Conservation (phyloP, 2,329 filamentous ascomycete genomes). For the Cytospora paraplurivora region DNA sequence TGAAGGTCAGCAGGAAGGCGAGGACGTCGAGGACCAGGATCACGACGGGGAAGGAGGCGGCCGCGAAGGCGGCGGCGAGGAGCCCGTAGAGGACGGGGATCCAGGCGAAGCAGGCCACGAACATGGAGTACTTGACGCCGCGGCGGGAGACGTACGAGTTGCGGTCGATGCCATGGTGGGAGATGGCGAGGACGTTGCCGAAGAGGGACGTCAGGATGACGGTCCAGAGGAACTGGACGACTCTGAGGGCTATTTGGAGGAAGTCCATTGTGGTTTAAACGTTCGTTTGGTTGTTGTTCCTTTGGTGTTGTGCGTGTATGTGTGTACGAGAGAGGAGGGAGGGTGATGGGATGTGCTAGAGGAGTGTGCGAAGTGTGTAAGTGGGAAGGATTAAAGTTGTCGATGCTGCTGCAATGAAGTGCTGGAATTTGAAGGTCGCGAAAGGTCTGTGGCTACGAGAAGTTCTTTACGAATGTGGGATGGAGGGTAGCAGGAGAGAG, state of each 20-base stretch:
- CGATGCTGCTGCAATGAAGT: neutral
- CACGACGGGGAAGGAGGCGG: slow-evolving; percentile 53
- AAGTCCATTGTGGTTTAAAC: slow-evolving; percentile 41
- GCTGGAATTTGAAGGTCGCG: neutral
- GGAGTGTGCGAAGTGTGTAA: neutral
- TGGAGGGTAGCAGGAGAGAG: neutral
- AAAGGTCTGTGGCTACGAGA: neutral
- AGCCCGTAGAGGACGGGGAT: slow-evolving; percentile 66
- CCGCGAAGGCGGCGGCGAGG: slow-evolving; percentile 55
- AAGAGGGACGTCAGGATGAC: slow-evolving; percentile 58
- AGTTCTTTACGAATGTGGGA: neutral
- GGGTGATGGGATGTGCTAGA: neutral
- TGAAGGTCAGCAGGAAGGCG: slow-evolving; percentile 69
- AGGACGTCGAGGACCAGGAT: slow-evolving; percentile 59
- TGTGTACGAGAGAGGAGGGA: neutral
- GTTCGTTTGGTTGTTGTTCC: slow-evolving; percentile 9
- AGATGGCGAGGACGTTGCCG: slow-evolving; percentile 59
- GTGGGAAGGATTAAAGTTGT: neutral
- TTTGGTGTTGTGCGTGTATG: slow-evolving; percentile 1
- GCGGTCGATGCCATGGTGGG: slow-evolving; percentile 41
- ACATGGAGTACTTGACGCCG: slow-evolving; percentile 68
- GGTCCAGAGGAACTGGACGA: slow-evolving; percentile 53
- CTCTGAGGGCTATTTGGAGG: slow-evolving; percentile 50
- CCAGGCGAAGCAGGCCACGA: slow-evolving; percentile 68
- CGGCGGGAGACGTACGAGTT: slow-evolving; percentile 44